These are phyloP conservation scores for Brasilioporus rufonigricans DNA, from an alignment of 768 basidiomycete genomes.

Conservation along the genomic window DNA sequence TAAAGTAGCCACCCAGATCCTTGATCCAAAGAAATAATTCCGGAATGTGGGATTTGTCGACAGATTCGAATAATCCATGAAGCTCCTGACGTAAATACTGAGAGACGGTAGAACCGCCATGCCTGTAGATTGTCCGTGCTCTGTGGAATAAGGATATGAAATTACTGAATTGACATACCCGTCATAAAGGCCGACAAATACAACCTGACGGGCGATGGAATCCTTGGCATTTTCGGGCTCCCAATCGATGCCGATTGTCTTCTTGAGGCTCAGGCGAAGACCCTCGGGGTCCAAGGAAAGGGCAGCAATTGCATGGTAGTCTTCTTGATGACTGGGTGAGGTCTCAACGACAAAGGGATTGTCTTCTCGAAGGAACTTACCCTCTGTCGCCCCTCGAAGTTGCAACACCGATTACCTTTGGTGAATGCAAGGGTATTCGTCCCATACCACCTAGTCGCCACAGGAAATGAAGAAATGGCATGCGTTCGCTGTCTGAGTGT, in stretches of 20 bases:
- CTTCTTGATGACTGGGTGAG: conserved; percentile 77
- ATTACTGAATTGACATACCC: conserved; percentile 50
- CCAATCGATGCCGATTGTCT: conserved; percentile 67
- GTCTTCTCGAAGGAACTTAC: conserved; percentile 35
- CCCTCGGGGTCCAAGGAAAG: conserved; percentile 77
- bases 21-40: conserved; percentile 76
- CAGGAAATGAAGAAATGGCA: conserved; percentile 7
- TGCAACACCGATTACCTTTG: conserved; percentile 75
- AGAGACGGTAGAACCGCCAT: conserved; percentile 89
- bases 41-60: conserved; percentile 65
- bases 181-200: conserved; percentile 90
- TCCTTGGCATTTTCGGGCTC: conserved; percentile 54
- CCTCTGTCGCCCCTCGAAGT: conserved; percentile 74
- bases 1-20: conserved; percentile 87
- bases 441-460: conserved; percentile 51
- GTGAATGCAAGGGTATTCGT: conserved; percentile 69
- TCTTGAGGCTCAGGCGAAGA: conserved; percentile 61
- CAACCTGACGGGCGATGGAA: conserved; percentile 66
- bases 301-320: conserved; percentile 75
- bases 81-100: conserved; percentile 83
- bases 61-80: conserved; percentile 81
- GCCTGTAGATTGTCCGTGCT: conserved; percentile 47
- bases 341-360: conserved; percentile 4
- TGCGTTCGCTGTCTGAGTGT: conserved; percentile 2
- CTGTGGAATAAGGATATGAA: neutral